Evolutionary conservation across 202 grass and related monocot species (phyloP).

Genomic region (Zizania palustris): DNA sequence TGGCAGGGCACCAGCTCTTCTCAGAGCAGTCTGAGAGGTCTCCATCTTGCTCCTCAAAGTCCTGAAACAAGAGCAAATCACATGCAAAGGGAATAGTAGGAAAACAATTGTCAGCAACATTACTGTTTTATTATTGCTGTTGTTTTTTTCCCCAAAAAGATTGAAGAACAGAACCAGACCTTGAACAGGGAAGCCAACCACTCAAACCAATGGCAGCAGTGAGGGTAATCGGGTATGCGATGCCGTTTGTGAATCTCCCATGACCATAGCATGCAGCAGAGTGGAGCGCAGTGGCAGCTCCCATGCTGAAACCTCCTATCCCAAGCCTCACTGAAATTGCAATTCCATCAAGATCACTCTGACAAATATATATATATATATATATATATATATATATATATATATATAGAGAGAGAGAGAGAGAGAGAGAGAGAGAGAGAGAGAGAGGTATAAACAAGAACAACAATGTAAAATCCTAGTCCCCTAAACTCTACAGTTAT

Average conservation of each 20-base stretch:
- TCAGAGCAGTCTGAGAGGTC: constrained; percentile 65
- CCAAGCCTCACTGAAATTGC: constrained; percentile 76
- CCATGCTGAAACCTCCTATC: constrained; percentile 97
- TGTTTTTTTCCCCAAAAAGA: too few species aligned
- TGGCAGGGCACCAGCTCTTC: constrained; percentile 72
- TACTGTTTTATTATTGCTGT: neutral
- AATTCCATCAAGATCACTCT: neutral
- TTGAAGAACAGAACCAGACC: too few species aligned
- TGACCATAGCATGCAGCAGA: constrained; percentile 83
- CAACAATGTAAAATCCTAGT: too few species aligned
- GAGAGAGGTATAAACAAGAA: neutral
- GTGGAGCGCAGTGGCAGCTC: constrained; percentile 72
- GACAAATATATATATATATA: too few species aligned
- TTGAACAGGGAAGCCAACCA: too few species aligned
- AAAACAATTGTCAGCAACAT: neutral
- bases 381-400: too few species aligned
- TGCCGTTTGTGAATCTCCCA: constrained; percentile 70
- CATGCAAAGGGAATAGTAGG: neutral
- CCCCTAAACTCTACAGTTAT: too few species aligned
- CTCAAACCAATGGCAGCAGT: constrained; percentile 30
- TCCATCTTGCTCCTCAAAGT: constrained; percentile 81
- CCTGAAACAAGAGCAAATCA: constrained; percentile 49
- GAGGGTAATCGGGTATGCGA: constrained; percentile 67
- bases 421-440: too few species aligned
- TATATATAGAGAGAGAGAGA: too few species aligned